Evolutionary conservation across 2,329 filamentous ascomycete species (phyloP).

Genomic region (Microsporum audouinii): DNA sequence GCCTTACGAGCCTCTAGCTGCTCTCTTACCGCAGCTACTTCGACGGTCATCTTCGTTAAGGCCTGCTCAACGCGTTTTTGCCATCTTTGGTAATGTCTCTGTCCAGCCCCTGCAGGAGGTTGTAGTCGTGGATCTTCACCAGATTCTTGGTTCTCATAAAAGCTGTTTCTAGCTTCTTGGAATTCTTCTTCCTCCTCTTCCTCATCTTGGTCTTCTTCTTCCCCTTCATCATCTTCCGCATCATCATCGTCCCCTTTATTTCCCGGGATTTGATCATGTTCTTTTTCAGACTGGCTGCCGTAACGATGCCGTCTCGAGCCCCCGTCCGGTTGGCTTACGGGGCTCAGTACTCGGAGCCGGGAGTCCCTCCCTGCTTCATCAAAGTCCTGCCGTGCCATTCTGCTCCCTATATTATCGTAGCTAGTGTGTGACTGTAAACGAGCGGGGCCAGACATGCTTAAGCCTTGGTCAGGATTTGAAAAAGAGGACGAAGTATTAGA

Average conservation of each 20-base stretch:
- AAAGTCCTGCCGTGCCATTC: conserved; percentile 23
- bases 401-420: conserved; percentile 27
- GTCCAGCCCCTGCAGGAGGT: conserved; percentile 13
- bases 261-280: conserved; percentile 38
- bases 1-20: conserved; percentile 71
- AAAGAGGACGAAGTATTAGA: conserved; percentile 61
- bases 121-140: conserved; percentile 31
- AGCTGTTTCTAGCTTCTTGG: conserved; percentile 14
- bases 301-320: conserved; percentile 29
- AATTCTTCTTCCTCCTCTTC: conserved; percentile 23
- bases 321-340: conserved; percentile 74
- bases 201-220: conserved; percentile 22
- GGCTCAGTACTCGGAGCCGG: conserved; percentile 62
- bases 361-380: conserved; percentile 38
- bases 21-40: conserved; percentile 83
- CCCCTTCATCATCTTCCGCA: conserved; percentile 29
- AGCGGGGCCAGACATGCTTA: conserved; percentile 19
- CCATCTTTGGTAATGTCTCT: conserved; percentile 49
- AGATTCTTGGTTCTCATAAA: conserved; percentile 29
- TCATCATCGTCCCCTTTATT: conserved; percentile 43
- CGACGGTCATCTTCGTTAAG: conserved; percentile 78
- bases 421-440: conserved; percentile 25
- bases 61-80: conserved; percentile 72
- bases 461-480: conserved; percentile 22
- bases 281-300: conserved; percentile 27